Percentiles rank a stretch among this genome's conserved stretches.
Evolutionary conservation across 2,329 filamentous ascomycete species (phyloP).

Genomic region (Aspergillus persii): DNA sequence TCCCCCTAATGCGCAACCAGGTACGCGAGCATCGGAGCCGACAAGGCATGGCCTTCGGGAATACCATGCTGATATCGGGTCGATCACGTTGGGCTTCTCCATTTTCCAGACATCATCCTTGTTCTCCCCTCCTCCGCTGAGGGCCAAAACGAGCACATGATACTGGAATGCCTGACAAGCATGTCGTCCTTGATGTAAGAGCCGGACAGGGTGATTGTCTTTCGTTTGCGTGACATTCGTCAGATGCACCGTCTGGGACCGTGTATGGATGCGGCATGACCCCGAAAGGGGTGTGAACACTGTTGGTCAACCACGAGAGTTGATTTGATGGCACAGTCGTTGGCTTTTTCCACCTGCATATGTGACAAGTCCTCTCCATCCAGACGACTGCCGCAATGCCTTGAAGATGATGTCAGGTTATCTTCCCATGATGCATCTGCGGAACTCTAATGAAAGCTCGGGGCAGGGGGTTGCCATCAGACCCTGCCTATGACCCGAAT

Average conservation of each 20-base stretch:
- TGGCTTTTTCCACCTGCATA: slow-evolving; percentile 16
- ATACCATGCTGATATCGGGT: slow-evolving; percentile 11
- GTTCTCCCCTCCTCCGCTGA: slow-evolving; percentile 1
- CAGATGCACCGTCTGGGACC: slow-evolving; percentile 19
- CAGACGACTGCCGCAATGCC: slow-evolving; percentile 11
- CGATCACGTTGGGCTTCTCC: slow-evolving; percentile 12
- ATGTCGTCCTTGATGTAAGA: slow-evolving; percentile 11
- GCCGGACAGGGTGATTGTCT: slow-evolving; percentile 1
- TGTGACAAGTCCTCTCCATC: slow-evolving; percentile 16
- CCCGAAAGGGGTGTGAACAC: slow-evolving; percentile 7
- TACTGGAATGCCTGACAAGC: slow-evolving; percentile 5
- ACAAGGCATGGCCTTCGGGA: slow-evolving; percentile 4
- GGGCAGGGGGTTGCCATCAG: slow-evolving; percentile 12
- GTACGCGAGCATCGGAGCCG: slow-evolving; percentile 6
- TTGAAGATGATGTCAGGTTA: slow-evolving; percentile 25
- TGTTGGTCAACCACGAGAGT: slow-evolving; percentile 19
- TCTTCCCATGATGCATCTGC: slow-evolving; percentile 18
- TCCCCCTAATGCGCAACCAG: slow-evolving; percentile 5
- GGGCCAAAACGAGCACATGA: slow-evolving; percentile 14
- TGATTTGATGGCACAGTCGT: slow-evolving; percentile 24
- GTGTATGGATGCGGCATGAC: slow-evolving; percentile 22
- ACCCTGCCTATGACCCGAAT: slow-evolving; percentile 15
- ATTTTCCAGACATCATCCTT: slow-evolving; percentile 4
- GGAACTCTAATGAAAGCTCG: slow-evolving; percentile 22
- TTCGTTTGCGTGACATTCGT: slow-evolving; percentile 17